These are phyloP conservation scores for Coemansia sp. DNA, from an alignment of 192 early-diverging fungal species.

Conservation along the genomic window DNA sequence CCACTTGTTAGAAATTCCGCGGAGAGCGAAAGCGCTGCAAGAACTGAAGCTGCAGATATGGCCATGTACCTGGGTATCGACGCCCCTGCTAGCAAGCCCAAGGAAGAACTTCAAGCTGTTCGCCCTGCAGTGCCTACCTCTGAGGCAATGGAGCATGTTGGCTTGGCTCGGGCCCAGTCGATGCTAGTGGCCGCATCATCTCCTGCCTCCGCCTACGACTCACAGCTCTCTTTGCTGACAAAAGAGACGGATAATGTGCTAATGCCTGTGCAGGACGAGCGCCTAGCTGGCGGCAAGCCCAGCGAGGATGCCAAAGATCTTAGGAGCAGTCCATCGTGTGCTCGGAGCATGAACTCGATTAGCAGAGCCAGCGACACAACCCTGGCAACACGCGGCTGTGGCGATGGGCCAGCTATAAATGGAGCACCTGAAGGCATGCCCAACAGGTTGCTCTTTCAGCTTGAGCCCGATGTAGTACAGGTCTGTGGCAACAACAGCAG, in stretches of 20 bases:
- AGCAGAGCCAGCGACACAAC: constrained; percentile 27
- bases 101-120: background rate
- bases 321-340: constrained; percentile 6
- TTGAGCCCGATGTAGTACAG: background rate
- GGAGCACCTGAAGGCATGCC: background rate
- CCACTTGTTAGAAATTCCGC: background rate
- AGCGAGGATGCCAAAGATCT: background rate
- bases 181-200: background rate
- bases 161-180: background rate
- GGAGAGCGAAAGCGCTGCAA: background rate
- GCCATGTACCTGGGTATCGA: background rate
- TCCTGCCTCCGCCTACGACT: background rate
- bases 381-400: background rate
- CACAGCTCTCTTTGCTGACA: no score
- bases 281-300: background rate
- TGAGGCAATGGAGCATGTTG: background rate
- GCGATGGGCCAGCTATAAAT: background rate
- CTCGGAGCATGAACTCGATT: constrained; percentile 11
- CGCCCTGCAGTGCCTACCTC: background rate
- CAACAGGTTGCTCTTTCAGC: background rate
- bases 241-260: background rate
- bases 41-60: background rate
- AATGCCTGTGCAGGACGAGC: background rate
- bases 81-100: background rate
- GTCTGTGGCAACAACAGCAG: background rate